Conservation (phyloP, 148 eudicot genomes). For the Limonium bicolor region DNA sequence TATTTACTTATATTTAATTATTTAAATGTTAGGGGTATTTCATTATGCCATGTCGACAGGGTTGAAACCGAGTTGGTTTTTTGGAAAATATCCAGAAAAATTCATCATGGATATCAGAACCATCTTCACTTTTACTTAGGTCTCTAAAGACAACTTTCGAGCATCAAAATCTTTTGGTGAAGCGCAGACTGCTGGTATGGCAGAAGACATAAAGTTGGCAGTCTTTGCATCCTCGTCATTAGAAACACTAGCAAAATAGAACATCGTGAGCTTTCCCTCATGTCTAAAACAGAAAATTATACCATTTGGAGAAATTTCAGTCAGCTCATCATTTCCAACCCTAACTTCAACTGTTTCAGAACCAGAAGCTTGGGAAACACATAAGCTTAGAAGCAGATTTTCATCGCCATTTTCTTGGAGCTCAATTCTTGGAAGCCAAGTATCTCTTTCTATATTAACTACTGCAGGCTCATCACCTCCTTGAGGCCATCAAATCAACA, state of each 20-base stretch:
- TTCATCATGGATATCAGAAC: too few species aligned
- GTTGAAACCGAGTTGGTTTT: too few species aligned
- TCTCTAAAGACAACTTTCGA: too few species aligned
- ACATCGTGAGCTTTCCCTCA: slow-evolving; percentile 70
- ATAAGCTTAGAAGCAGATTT: slow-evolving; percentile 60
- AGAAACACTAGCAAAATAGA: slow-evolving; percentile 79
- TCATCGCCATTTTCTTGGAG: slow-evolving; percentile 75
- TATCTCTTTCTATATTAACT: slow-evolving; percentile 34
- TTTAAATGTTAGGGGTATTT: too few species aligned
- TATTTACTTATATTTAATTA: too few species aligned
- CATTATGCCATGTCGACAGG: too few species aligned
- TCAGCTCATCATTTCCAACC: slow-evolving; percentile 49
- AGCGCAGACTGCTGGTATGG: too few species aligned
- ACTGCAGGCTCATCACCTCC: slow-evolving; percentile 26
- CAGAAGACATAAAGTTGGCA: too few species aligned
- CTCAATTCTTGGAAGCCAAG: slow-evolving; percentile 40
- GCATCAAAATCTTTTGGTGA: too few species aligned
- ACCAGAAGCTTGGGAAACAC: slow-evolving; percentile 36
- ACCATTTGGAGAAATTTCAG: slow-evolving; percentile 60
- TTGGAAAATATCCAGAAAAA: too few species aligned
- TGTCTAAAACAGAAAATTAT: slow-evolving; percentile 61
- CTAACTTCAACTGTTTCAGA: slow-evolving; percentile 40
- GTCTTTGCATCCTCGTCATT: too few species aligned
- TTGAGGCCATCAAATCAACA: slow-evolving; percentile 38
- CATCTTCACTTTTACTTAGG: too few species aligned